Conservation (phyloP, 2,329 filamentous ascomycete species). For the Phyllachora maydis region DNA sequence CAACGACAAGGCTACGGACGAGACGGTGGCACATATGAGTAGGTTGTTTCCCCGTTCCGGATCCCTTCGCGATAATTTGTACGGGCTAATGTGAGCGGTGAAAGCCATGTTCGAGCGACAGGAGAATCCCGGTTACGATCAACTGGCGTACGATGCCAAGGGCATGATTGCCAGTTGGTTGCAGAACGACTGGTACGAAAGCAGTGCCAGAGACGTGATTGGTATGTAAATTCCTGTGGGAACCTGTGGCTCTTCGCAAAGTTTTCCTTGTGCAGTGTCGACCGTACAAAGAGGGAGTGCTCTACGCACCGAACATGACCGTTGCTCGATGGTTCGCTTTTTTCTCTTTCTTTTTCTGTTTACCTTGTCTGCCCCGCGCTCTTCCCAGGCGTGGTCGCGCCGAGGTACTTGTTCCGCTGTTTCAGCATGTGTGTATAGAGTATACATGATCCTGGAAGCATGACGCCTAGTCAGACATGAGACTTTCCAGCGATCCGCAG, state of each 20-base stretch:
- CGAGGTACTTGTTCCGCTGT: constrained; percentile 49
- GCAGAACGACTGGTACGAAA: constrained; percentile 44
- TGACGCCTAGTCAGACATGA: constrained; percentile 1
- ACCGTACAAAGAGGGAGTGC: too few species aligned
- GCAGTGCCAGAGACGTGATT: constrained; percentile 17
- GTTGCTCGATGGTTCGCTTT: too few species aligned
- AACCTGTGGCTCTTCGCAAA: too few species aligned
- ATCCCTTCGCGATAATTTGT: background rate
- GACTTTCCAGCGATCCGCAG: background rate
- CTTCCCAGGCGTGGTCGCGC: too few species aligned
- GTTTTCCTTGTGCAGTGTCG: too few species aligned
- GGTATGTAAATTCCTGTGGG: too few species aligned
- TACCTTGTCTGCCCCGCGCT: too few species aligned
- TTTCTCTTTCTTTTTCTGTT: too few species aligned
- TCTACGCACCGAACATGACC: too few species aligned
- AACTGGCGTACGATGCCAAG: constrained; percentile 43
- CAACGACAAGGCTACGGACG: constrained; percentile 63
- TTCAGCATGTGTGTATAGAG: constrained; percentile 90
- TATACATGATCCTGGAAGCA: constrained; percentile 39
- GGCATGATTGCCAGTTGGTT: constrained; percentile 45
- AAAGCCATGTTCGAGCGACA: constrained; percentile 52
- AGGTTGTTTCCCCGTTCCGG: constrained; percentile 11
- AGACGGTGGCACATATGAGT: constrained; percentile 62
- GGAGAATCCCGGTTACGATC: constrained; percentile 53
- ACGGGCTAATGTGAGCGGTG: background rate